Evolutionary conservation across 225 moss, liverwort and hornwort species (phyloP), one percentile per base, ranked within the genome.

Genomic region (Anthoceros angustus): DNA sequence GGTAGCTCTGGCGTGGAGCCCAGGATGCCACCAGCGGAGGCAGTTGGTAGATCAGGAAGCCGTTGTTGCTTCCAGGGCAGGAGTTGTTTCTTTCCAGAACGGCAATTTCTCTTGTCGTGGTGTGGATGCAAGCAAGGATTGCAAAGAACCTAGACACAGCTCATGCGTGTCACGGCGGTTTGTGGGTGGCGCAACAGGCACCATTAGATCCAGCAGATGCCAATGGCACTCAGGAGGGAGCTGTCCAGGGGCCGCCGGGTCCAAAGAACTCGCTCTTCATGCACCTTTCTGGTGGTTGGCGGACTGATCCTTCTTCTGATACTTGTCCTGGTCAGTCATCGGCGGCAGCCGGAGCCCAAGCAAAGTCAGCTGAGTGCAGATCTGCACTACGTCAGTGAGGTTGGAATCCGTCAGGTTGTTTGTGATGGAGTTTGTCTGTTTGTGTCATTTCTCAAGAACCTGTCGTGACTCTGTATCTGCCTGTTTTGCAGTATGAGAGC

Each of bases 251-350:
- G 55, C 55, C 55, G 55, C 5, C 55, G 55, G n/a, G 55, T 23
- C 55, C 55, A 18, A 55, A 55, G 55, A 55, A 55, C n/a, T 18
- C 55, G 55, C n/a, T 55, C 23, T 55, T 55, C 55, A 4, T 55
- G 55, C 55, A 55, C 55, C 18, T 15, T 55, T 55, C 2, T 55
- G 14, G 6, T 55, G 12, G 55, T 20, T 15, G 14, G n/a, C 23
- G 55, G 55, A 18, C 23, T 55, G 8, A 18, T 55, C n/a, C 0
- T 55, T 9, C 6, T 55, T 18, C 23, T 55, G 55, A 55, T 55
- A 23, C 55, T 55, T 18, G 55, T 23, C 0, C n/a, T 55, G 23
- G 18, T 55, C 55, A 55, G 55, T 20, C 55, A 55, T 55, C 55
- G 23, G 55, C 55, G 55, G 12, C 55, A 55, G 23, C 55, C 55